A percentile compares a stretch with the other conserved stretches of the same genome.
Evolutionary conservation across 805 yeast species (phyloP).

Genomic region (Priceomyces castillae): DNA sequence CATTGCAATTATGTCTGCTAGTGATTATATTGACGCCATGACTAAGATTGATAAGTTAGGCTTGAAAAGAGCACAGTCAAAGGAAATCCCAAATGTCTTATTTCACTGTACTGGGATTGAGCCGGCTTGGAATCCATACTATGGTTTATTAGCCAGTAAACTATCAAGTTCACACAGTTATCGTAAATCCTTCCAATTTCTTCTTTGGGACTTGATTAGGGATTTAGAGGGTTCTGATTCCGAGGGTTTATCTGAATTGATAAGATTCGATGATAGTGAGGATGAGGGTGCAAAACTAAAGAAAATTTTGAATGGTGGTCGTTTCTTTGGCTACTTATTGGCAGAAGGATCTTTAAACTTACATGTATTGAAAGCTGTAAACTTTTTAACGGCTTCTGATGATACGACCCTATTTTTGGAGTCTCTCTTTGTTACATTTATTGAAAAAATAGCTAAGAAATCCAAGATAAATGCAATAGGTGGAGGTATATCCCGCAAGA

Average conservation of each 20-base stretch:
- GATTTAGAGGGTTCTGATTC: slow-evolving; percentile 53
- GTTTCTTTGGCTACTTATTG: slow-evolving; percentile 74
- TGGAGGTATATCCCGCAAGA: slow-evolving; percentile 5
- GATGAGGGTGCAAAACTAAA: slow-evolving; percentile 57
- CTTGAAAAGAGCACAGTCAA: slow-evolving; percentile 73
- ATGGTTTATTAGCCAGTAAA: slow-evolving; percentile 74
- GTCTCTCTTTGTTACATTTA: slow-evolving; percentile 63
- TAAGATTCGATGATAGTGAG: slow-evolving; percentile 37
- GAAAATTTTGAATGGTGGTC: slow-evolving; percentile 68
- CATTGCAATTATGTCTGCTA: slow-evolving; percentile 91
- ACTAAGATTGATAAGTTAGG: slow-evolving; percentile 76
- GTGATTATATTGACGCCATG: slow-evolving; percentile 85
- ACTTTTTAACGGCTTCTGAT: slow-evolving; percentile 64
- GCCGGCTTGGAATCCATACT: slow-evolving; percentile 83
- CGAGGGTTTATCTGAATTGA: slow-evolving; percentile 44
- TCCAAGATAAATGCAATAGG: slow-evolving; percentile 51
- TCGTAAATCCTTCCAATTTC: slow-evolving; percentile 83
- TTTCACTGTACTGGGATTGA: slow-evolving; percentile 86
- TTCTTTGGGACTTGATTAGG: slow-evolving; percentile 81
- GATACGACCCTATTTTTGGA: slow-evolving; percentile 73
- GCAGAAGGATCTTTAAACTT: slow-evolving; percentile 72
- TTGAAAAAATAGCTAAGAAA: slow-evolving; percentile 62
- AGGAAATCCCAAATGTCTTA: slow-evolving; percentile 83
- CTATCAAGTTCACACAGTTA: slow-evolving; percentile 71
- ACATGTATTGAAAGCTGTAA: slow-evolving; percentile 68